phyloP scores from a whole-genome alignment of 768 basidiomycete genomes.

The Lanmaoa rubissima region DNA sequence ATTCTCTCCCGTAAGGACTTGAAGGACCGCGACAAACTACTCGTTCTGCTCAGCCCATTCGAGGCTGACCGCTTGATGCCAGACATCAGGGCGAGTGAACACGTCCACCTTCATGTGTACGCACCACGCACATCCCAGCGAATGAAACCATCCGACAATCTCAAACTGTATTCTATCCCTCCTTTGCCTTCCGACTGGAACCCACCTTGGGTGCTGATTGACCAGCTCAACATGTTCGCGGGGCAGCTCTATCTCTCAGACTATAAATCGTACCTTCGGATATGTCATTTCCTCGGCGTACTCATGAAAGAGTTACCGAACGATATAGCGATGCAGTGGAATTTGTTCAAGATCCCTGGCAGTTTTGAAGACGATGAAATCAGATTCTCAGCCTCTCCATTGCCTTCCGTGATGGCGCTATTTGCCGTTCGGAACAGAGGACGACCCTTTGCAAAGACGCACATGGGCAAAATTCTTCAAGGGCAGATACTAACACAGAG shows the following conservation, averaged over 20 bases:
- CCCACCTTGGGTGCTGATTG: background rate
- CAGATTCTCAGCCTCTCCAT: background rate
- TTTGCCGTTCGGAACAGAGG: background rate
- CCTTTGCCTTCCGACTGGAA: constrained; percentile 1
- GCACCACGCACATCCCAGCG: constrained; percentile 35
- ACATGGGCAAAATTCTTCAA: background rate
- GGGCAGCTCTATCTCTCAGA: constrained; percentile 19
- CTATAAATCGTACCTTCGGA: constrained; percentile 16
- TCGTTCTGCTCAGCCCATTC: constrained; percentile 13
- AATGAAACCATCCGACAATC: constrained; percentile 37
- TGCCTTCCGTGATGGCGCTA: background rate
- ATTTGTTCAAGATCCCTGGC: background rate
- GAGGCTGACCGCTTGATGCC: constrained; percentile 40
- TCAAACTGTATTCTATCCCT: constrained; percentile 11
- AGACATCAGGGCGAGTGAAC: constrained; percentile 31
- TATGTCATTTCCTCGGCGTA: constrained; percentile 25
- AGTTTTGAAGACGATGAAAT: background rate
- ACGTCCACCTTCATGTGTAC: constrained; percentile 40
- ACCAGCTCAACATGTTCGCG: background rate
- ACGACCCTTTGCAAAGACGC: background rate
- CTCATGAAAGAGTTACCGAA: background rate
- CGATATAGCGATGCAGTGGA: background rate
- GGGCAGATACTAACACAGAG: background rate
- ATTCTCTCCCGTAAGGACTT: constrained; percentile 5
- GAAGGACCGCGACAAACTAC: background rate